These are phyloP conservation scores for Coemansia sp. DNA, from an alignment of 192 early-diverging fungal species.

Conservation along the genomic window DNA sequence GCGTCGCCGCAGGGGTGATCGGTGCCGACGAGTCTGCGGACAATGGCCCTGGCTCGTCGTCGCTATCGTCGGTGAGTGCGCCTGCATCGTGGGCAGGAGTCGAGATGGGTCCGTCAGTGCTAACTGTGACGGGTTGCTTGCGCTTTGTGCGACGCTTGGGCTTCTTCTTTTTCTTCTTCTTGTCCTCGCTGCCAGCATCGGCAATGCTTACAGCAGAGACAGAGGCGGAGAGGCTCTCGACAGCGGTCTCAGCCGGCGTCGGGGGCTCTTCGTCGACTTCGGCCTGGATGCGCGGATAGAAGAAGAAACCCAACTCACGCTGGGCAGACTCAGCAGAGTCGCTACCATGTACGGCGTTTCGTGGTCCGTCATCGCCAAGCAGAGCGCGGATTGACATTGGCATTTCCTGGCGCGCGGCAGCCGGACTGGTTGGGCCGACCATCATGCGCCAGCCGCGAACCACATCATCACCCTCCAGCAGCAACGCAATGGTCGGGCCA, in stretches of 20 bases:
- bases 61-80: slow-evolving; percentile 31
- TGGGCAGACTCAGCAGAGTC: slow-evolving; percentile 49
- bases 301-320: slow-evolving; percentile 53
- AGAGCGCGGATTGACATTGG: slow-evolving; percentile 55
- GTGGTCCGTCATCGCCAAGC: slow-evolving; percentile 43
- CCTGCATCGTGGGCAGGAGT: slow-evolving; percentile 1
- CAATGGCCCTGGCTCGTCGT: slow-evolving; percentile 2
- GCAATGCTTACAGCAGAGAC: background rate
- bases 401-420: slow-evolving; percentile 21
- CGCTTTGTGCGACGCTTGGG: slow-evolving; percentile 44
- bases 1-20: background rate
- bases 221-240: background rate
- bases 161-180: slow-evolving; percentile 50
- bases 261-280: background rate
- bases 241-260: background rate
- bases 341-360: slow-evolving; percentile 61
- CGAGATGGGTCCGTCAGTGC: background rate
- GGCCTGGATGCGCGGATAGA: slow-evolving; percentile 32
- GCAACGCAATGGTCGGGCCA: slow-evolving; percentile 53
- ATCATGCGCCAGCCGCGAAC: slow-evolving; percentile 56
- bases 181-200: slow-evolving; percentile 6
- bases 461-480: slow-evolving; percentile 54
- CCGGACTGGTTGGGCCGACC: slow-evolving; percentile 54
- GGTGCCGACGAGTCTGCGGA: background rate
- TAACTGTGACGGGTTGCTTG: slow-evolving; percentile 33